These are phyloP conservation scores for Acacia acuminata DNA, from an alignment of 306 rosid genomes.

Conservation along the genomic window DNA sequence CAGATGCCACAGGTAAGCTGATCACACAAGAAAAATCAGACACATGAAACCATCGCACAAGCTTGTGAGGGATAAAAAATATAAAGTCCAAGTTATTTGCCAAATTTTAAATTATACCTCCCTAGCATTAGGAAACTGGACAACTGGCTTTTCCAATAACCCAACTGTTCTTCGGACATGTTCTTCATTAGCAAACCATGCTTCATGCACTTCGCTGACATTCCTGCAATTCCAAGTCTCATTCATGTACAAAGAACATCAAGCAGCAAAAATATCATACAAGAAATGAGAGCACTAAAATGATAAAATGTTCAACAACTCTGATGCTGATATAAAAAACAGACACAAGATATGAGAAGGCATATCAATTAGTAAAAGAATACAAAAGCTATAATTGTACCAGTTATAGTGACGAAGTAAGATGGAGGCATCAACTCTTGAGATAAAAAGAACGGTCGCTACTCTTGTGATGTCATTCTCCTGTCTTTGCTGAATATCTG, in stretches of 20 bases:
- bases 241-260: conserved; percentile 6
- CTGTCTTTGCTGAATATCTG: conserved; percentile 55
- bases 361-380: not conserved
- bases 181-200: conserved; percentile 82
- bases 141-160: conserved; percentile 58
- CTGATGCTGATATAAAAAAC: not conserved
- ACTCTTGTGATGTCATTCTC: conserved; percentile 63
- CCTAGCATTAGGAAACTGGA: conserved; percentile 38
- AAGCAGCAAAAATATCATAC: not conserved
- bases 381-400: conserved; percentile 26
- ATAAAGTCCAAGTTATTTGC: conserved; percentile 19
- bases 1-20: conserved; percentile 81
- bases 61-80: not conserved
- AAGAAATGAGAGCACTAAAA: conserved; percentile 18
- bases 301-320: not conserved
- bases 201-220: conserved; percentile 71
- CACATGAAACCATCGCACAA: conserved; percentile 13
- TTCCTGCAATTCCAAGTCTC: conserved; percentile 49
- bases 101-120: conserved; percentile 43
- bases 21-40: not conserved
- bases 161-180: conserved; percentile 62
- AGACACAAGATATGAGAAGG: conserved; percentile 1
- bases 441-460: conserved; percentile 60
- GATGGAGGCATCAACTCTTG: conserved; percentile 56
- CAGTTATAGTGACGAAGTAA: conserved; percentile 76